A percentile compares a stretch with the other conserved stretches of the same genome.
Conservation (phyloP, 148 eudicot species). For the Silene latifolia region DNA sequence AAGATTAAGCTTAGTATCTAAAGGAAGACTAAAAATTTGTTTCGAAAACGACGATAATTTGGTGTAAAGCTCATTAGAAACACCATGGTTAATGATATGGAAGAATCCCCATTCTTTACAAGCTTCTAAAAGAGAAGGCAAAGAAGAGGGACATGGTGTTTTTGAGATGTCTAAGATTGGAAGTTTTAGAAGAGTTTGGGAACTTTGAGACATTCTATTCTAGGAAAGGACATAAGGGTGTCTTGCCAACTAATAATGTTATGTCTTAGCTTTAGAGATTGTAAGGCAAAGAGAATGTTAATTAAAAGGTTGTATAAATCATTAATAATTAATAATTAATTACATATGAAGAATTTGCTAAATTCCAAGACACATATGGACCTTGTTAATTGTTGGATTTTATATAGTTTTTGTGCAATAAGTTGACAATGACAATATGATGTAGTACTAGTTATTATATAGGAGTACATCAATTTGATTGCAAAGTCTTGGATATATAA, state of each 20-base stretch:
- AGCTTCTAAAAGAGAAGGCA: conserved; percentile 58
- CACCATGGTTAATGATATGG: conserved; percentile 75
- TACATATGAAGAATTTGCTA: background rate
- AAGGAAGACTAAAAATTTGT: conserved; percentile 53
- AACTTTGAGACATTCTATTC: conserved; percentile 45
- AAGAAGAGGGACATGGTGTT: conserved; percentile 43
- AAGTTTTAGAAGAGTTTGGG: conserved; percentile 48
- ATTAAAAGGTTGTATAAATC: background rate
- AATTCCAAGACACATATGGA: conserved; percentile 10
- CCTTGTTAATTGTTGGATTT: conserved; percentile 3
- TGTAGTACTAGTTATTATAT: conserved; percentile 13
- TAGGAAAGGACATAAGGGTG: conserved; percentile 25
- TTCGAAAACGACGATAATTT: conserved; percentile 45
- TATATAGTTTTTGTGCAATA: background rate
- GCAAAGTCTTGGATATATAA: conserved; percentile 2
- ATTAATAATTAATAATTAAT: background rate
- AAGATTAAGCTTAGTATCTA: conserved; percentile 57
- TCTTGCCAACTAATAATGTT: conserved; percentile 28
- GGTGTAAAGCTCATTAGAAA: conserved; percentile 47
- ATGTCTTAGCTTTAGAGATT: conserved; percentile 17
- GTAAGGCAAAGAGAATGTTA: conserved; percentile 31
- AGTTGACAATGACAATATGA: conserved; percentile 20
- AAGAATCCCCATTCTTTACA: conserved; percentile 93
- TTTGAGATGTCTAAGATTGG: conserved; percentile 66
- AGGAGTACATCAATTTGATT: conserved; percentile 14